These are phyloP conservation scores for Albifimbria verrucaria DNA, from an alignment of 2,329 filamentous ascomycete genomes.

Conservation along the genomic window DNA sequence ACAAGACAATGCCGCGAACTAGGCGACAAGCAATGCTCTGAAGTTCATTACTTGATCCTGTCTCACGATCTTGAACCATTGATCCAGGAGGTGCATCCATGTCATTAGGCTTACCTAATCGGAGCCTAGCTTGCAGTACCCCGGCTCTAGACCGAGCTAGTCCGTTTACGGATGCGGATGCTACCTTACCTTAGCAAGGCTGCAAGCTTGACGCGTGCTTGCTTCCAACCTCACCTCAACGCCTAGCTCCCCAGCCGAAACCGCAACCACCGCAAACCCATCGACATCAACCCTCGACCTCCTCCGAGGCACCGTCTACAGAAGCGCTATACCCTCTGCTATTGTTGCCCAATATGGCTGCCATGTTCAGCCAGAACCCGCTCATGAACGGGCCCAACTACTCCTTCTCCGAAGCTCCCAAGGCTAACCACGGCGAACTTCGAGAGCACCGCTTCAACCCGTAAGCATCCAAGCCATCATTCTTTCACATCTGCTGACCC, in stretches of 20 bases:
- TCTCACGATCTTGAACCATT: not conserved
- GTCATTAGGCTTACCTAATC: not conserved
- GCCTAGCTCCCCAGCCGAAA: constrained; percentile 6
- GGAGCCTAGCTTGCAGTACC: not conserved
- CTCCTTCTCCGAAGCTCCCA: constrained; percentile 61
- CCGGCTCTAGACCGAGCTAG: too few relatives aligned
- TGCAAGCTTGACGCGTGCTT: constrained; percentile 46
- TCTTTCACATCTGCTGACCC: not conserved
- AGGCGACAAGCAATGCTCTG: constrained; percentile 15
- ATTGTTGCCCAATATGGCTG: constrained; percentile 45
- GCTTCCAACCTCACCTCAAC: constrained; percentile 25
- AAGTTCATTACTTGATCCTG: constrained; percentile 8
- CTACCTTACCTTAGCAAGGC: constrained; percentile 37
- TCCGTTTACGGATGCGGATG: too few relatives aligned
- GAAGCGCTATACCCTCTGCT: not conserved
- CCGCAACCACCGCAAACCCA: not conserved
- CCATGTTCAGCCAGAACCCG: constrained; percentile 70
- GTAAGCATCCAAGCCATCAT: constrained; percentile 49
- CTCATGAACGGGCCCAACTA: constrained; percentile 68
- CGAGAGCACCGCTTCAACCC: constrained; percentile 87
- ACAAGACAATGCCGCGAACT: too few relatives aligned
- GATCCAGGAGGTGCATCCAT: constrained; percentile 19
- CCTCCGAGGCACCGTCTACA: constrained; percentile 5
- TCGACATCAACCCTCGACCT: not conserved
- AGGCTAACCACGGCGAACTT: constrained; percentile 49